phyloP scores from a whole-genome alignment of 148 eudicot genomes.

The Fallopia convolvulus region DNA sequence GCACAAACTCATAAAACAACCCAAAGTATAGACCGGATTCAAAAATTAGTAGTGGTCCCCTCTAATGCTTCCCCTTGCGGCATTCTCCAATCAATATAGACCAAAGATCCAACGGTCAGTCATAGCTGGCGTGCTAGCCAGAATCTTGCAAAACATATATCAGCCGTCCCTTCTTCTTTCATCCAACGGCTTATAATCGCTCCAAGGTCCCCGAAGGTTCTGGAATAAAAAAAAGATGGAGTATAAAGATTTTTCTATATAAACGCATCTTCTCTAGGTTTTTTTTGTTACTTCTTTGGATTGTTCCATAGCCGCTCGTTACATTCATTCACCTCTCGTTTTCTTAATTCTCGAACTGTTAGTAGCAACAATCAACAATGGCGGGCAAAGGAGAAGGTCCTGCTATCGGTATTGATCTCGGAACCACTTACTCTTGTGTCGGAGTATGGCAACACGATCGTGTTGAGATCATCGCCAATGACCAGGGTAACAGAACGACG shows the following conservation, averaged over 20 bases:
- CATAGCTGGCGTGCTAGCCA: not conserved
- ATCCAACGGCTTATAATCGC: not conserved
- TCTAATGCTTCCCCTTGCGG: not conserved
- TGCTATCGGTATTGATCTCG: conserved; percentile 12
- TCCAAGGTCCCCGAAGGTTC: conserved; percentile 1
- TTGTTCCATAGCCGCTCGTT: not conserved
- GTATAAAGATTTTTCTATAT: not conserved
- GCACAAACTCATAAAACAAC: not conserved
- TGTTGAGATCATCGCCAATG: conserved; percentile 16
- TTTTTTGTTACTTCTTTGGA: not conserved
- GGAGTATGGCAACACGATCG: conserved; percentile 16
- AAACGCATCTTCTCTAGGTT: not conserved
- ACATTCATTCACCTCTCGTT: not conserved
- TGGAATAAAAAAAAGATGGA: not conserved
- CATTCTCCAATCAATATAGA: not conserved
- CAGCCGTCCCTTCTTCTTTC: not conserved
- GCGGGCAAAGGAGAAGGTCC: conserved; percentile 16
- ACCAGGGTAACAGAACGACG: conserved; percentile 14
- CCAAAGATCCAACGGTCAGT: not conserved
- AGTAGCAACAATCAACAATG: not conserved
- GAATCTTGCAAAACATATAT: not conserved
- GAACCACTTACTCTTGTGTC: conserved; percentile 12
- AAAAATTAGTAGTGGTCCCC: not conserved
- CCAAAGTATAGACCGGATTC: not conserved
- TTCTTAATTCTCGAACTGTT: not conserved